Evolutionary conservation across 2,329 filamentous ascomycete species (phyloP).

Genomic region (Ceratocystis cubensis): DNA sequence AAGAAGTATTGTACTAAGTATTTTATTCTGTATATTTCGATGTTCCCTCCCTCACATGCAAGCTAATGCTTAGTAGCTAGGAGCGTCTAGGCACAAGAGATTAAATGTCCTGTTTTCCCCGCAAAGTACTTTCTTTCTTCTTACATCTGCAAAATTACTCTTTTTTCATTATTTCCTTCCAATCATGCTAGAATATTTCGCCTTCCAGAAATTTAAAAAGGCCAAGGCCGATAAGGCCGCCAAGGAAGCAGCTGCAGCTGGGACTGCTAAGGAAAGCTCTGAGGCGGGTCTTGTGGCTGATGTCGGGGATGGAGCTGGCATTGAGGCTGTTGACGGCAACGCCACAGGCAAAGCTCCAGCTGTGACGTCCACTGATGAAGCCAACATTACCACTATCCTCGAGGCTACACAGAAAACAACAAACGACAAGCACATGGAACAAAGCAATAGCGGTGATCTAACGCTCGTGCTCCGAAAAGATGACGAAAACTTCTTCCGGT

Average conservation of each 20-base stretch:
- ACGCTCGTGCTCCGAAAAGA: conserved; percentile 38
- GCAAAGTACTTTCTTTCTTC: neutral
- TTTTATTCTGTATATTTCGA: no score
- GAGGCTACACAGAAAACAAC: neutral
- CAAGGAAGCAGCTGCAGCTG: conserved; percentile 17
- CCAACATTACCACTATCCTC: neutral
- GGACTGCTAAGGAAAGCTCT: neutral
- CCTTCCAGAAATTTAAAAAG: conserved; percentile 51
- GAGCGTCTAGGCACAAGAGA: no score
- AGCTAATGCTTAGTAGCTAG: no score
- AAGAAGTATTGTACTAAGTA: no score
- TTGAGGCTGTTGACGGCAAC: conserved; percentile 21
- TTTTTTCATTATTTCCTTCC: neutral
- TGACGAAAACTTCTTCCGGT: conserved; percentile 47
- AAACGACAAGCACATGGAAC: neutral
- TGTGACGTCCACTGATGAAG: neutral
- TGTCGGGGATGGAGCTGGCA: neutral
- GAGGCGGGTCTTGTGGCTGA: neutral
- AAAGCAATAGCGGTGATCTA: neutral
- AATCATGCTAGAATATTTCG: conserved; percentile 50
- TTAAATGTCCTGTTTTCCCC: no score
- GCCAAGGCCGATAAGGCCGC: conserved; percentile 39
- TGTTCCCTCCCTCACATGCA: no score
- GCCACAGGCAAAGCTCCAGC: conserved; percentile 14
- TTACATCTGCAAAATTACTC: neutral